These are phyloP conservation scores for Amaranthus hypochondriacus DNA, from an alignment of 148 eudicot species.

Conservation along the genomic window DNA sequence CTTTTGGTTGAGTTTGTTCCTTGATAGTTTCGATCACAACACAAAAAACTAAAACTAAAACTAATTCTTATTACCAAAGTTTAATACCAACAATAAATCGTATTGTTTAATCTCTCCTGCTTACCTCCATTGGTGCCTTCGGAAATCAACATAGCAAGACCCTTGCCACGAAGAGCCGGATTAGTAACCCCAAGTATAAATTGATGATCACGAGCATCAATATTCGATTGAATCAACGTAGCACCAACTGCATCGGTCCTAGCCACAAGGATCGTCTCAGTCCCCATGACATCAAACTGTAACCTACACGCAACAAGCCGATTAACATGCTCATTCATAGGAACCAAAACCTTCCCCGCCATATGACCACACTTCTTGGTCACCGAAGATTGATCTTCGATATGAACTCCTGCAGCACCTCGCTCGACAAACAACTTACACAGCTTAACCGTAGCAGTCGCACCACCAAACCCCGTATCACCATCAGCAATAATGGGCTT, in stretches of 20 bases:
- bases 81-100: not conserved
- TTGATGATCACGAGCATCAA: conserved; percentile 69
- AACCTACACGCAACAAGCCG: conserved; percentile 69
- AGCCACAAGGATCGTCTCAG: conserved; percentile 66
- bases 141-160: conserved; percentile 42
- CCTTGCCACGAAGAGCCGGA: conserved; percentile 40
- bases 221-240: conserved; percentile 57
- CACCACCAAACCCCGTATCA: conserved; percentile 82
- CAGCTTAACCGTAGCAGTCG: conserved; percentile 75
- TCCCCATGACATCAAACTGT: conserved; percentile 77
- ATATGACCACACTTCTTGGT: conserved; percentile 83
- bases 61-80: not conserved
- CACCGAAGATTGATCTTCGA: conserved; percentile 79
- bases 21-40: too few species aligned
- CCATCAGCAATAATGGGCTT: conserved; percentile 81
- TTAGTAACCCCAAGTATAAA: conserved; percentile 63
- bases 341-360: conserved; percentile 70
- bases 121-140: conserved; percentile 32
- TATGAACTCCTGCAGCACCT: conserved; percentile 78
- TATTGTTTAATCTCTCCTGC: not conserved
- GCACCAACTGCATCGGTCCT: conserved; percentile 75
- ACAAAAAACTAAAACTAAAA: too few species aligned
- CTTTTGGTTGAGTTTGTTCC: too few species aligned
- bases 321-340: conserved; percentile 59
- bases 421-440: conserved; percentile 84